Evolutionary conservation across 2,329 filamentous ascomycete species (phyloP).

Genomic region (Passalora sequoiae): DNA sequence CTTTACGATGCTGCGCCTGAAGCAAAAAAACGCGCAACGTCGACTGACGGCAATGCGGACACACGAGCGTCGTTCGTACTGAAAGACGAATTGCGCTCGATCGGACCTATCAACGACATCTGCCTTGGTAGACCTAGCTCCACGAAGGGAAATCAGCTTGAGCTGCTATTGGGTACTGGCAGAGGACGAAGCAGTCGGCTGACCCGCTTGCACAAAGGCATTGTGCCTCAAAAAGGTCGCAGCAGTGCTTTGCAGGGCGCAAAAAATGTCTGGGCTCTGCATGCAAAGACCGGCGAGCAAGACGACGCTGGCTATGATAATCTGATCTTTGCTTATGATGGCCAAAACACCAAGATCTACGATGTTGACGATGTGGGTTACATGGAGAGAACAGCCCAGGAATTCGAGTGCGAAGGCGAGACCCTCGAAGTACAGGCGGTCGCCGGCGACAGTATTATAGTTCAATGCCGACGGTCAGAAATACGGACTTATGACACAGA

Average conservation of each 20-base stretch:
- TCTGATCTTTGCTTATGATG: slow-evolving; percentile 30
- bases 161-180: slow-evolving; percentile 56
- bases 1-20: slow-evolving; percentile 57
- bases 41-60: slow-evolving; percentile 43
- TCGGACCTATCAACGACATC: slow-evolving; percentile 73
- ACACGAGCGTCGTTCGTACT: slow-evolving; percentile 63
- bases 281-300: slow-evolving; percentile 11
- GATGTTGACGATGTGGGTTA: slow-evolving; percentile 23
- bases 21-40: slow-evolving; percentile 36
- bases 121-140: slow-evolving; percentile 57
- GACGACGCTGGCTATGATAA: slow-evolving; percentile 19
- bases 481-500: slow-evolving; percentile 91
- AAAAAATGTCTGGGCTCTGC: slow-evolving; percentile 75
- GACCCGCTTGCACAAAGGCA: slow-evolving; percentile 69
- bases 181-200: slow-evolving; percentile 63
- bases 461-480: slow-evolving; percentile 82
- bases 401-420: slow-evolving; percentile 85
- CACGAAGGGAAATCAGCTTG: slow-evolving; percentile 37
- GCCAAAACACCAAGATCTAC: slow-evolving; percentile 26
- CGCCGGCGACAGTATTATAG: slow-evolving; percentile 71
- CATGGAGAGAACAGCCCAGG: slow-evolving; percentile 64
- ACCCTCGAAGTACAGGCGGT: slow-evolving; percentile 83
- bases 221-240: slow-evolving; percentile 67
- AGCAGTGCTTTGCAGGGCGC: slow-evolving; percentile 68
- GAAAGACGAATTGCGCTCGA: slow-evolving; percentile 70